Conservation (phyloP, 2,329 filamentous ascomycete species). For the Cordyceps pruinosa region DNA sequence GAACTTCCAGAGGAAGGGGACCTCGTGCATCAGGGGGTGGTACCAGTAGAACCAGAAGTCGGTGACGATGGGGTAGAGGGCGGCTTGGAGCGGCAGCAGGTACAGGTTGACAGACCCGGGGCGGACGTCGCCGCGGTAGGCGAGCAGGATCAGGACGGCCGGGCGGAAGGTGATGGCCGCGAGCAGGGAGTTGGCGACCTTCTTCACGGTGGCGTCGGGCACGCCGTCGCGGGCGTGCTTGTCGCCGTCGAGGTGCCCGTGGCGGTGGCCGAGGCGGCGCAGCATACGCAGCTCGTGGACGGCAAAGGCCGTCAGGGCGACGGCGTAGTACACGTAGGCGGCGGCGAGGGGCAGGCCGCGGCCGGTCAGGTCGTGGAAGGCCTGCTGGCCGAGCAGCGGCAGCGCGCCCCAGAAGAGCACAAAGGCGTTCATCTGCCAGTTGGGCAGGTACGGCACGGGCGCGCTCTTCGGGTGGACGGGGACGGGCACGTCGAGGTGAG, state of each 20-base stretch:
- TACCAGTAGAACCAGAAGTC: constrained; percentile 38
- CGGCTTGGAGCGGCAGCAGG: constrained; percentile 25
- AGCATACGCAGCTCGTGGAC: constrained; percentile 24
- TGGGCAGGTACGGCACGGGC: constrained; percentile 24
- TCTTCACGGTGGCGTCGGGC: constrained; percentile 25
- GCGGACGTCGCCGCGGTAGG: constrained; percentile 15
- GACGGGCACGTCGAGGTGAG: constrained; percentile 10
- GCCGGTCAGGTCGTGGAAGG: constrained; percentile 11
- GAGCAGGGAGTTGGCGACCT: constrained; percentile 20
- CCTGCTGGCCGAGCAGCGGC: constrained; percentile 20
- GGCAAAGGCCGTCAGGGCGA: constrained; percentile 23
- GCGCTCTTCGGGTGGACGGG: constrained; percentile 28
- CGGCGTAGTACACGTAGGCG: constrained; percentile 21
- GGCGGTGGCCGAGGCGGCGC: constrained; percentile 23
- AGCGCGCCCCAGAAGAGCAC: constrained; percentile 24
- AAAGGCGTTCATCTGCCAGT: constrained; percentile 25
- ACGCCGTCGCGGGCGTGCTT: constrained; percentile 28
- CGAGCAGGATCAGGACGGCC: constrained; percentile 19
- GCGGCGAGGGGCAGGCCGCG: constrained; percentile 6
- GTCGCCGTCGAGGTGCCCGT: constrained; percentile 23
- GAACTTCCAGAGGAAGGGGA: constrained; percentile 28
- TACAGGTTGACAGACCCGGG: constrained; percentile 18
- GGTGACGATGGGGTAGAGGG: constrained; percentile 29
- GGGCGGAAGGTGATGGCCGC: constrained; percentile 17
- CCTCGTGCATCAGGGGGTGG: constrained; percentile 35